Evolutionary conservation across 2,329 filamentous ascomycete species (phyloP), one percentile per base, ranked within the genome.

Genomic region (Rosellinia necatrix): DNA sequence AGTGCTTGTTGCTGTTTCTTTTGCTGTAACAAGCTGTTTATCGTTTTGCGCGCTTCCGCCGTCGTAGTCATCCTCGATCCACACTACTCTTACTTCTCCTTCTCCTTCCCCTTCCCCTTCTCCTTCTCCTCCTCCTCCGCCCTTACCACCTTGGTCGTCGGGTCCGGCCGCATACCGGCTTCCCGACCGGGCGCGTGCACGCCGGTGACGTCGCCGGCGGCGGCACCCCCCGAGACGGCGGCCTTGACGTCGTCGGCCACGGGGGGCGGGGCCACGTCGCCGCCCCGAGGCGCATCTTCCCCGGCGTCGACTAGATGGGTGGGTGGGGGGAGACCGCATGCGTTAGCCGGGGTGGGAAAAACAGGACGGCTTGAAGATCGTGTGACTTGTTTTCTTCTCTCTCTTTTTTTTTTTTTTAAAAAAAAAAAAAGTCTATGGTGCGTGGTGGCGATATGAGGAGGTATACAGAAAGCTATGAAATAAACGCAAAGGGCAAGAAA

Each of bases 131-230:
- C 13, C 35, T 56, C 52, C 15, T 38, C 35, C 46, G 21, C 49
- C 8, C 34, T 76, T 73, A 83, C 82, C 50, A 78, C 76, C 68
- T 80, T 79, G 49, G 71, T 67, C 43, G 74, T 75, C 15, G 73
- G 72, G 63, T 77, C 77, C 37, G 71, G 66, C 15, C 70, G 68
- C 49, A 63, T 59, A 38, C 64, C 70, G 1, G 70, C 65, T 53
- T 76, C 74, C 59, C 75, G 70, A 35, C 74, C 74, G 6, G 71
- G 49, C n/a, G 69, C 69, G 53, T 76, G 73, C 29, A 70, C 66
- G 35, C 72, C 72, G 1, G 68, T 61, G 17, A 65, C 64, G 32
- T 66, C 68, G 3, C 13, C 38, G 2, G 66, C 60, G 40, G 71
- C 61, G 53, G 70, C 69, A 58, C 70, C 64, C 37, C n/a, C n/a